These are phyloP conservation scores for Plasmodium coatneyi DNA, from an alignment of 169 alveolate genomes.

Conservation along the genomic window DNA sequence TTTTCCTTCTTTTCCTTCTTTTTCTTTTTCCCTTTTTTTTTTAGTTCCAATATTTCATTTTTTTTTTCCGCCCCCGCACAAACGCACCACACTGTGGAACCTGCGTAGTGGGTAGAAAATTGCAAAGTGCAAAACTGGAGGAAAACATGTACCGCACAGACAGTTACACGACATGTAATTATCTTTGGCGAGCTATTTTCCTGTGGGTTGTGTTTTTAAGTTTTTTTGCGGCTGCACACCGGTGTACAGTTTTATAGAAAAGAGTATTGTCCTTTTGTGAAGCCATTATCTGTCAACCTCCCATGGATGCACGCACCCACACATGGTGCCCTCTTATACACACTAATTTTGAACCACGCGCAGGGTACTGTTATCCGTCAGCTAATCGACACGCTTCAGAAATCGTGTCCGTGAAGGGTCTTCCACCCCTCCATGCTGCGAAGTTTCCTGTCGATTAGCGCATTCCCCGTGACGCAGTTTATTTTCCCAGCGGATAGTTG, in stretches of 20 bases:
- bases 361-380: neutral
- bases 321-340: neutral
- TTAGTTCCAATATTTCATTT: neutral
- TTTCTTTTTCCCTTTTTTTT: neutral
- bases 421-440: neutral
- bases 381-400: neutral
- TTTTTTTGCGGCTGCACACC: neutral
- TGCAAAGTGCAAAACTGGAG: neutral
- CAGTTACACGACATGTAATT: neutral
- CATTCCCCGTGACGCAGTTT: neutral
- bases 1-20: neutral
- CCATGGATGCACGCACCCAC: neutral
- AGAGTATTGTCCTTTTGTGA: neutral
- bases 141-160: neutral
- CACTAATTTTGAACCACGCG: neutral
- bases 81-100: neutral
- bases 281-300: neutral
- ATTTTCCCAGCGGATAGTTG: neutral
- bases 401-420: neutral
- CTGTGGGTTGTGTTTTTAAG: neutral
- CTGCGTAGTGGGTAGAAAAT: neutral
- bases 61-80: neutral
- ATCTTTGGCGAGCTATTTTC: neutral
- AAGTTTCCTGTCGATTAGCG: neutral
- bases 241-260: neutral